Conservation (phyloP, 2,329 filamentous ascomycete genomes). For the Penicillium sp. region DNA sequence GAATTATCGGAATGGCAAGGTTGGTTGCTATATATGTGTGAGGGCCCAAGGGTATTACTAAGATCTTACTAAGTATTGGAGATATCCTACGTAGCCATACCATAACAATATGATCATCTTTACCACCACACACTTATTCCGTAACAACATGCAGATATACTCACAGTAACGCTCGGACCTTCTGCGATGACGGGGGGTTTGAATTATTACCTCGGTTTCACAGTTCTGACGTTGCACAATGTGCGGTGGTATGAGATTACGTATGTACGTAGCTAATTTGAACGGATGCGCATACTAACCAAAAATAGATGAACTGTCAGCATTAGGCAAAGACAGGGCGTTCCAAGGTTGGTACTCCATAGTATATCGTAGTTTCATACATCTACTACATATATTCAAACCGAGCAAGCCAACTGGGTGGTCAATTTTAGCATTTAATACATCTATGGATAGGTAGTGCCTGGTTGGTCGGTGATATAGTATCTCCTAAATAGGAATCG, state of each 20-base stretch:
- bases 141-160: too few relatives aligned
- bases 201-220: slow-evolving; percentile 4
- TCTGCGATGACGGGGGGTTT: neutral
- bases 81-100: too few relatives aligned
- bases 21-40: neutral
- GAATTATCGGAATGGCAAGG: neutral
- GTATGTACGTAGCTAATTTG: too few relatives aligned
- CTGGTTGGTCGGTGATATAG: neutral
- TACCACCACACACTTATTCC: too few relatives aligned
- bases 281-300: too few relatives aligned
- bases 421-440: neutral
- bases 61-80: too few relatives aligned
- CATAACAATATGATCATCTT: too few relatives aligned
- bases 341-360: neutral
- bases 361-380: neutral
- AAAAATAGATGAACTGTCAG: too few relatives aligned
- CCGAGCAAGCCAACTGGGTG: neutral
- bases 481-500: neutral
- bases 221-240: neutral
- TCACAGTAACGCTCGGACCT: neutral
- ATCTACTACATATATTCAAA: neutral
- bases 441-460: neutral
- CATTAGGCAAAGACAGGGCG: too few relatives aligned
- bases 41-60: too few relatives aligned
- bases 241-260: neutral